Evolutionary conservation across 257 asterid genomes (phyloP), one percentile per base, ranked within the genome.

Genomic region (Cruciata laevipes): DNA sequence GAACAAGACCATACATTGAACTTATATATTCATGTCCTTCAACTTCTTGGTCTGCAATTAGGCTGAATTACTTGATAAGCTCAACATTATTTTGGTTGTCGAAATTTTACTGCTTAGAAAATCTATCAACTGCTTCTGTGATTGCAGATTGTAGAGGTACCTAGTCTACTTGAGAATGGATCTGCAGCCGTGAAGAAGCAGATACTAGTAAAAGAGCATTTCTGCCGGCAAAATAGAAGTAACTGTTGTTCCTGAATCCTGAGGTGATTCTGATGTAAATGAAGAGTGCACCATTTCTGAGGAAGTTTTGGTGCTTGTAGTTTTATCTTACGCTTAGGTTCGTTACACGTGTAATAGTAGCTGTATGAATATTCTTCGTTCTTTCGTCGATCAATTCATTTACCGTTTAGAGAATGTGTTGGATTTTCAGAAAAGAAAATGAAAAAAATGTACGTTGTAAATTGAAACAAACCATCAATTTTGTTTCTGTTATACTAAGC

Each of bases 141-240:
- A 37, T 52, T 68, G 11, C 89, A 91, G 97, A 88, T 91, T 63
- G 71, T 91, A 40, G 93, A 88, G 73, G 89, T 77, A 32, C 97
- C 97, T 52, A 86, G 88, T 71, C 77, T 91, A 68, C 63, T 84
- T 74, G 97, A 91, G 81, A 86, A 91, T 78, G 97, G 97, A 53
- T 91, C 97, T 5, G 69, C 75, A 35, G 91, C 87, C 0, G 87
- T 84, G 69, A 91, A 82, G 86, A 91, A 88, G 76, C 96, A 79
- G 72, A 79, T 85, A 49, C 69, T 83, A 60, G 88, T 77, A 79
- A 87, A 84, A 69, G 78, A 81, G 71, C 83, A 83, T 74, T 38
- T 56, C 51, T 61, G 18, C 17, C 61, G 71, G 47, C 75, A 52
- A 5, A 73, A 55, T 31, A 61, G 53, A 1, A 67, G 47, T 16